Percentiles rank a stretch among this genome's conserved stretches.
Conservation (phyloP, 1,284 basidiomycete genomes). For the Naganishia liquefaciens region DNA sequence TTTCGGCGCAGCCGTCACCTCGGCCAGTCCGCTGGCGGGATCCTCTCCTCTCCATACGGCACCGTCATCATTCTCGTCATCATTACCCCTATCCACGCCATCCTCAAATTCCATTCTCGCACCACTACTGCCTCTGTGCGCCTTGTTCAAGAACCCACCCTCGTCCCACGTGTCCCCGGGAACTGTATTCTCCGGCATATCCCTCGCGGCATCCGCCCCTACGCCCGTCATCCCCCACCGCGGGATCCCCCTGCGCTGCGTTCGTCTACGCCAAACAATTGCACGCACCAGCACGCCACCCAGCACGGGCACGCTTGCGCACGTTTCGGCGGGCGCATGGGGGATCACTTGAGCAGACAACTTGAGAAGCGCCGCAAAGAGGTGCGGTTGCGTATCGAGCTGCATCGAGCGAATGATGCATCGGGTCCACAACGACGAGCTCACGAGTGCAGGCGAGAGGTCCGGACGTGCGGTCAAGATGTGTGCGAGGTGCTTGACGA, state of each 20-base stretch:
- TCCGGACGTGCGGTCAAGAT: conserved; percentile 35
- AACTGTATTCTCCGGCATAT: conserved; percentile 9
- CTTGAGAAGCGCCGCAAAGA: conserved; percentile 16
- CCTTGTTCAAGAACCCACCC: background rate
- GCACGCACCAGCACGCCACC: conserved; percentile 2
- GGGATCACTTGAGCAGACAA: conserved; percentile 13
- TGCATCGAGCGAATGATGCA: background rate
- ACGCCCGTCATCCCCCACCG: conserved; percentile 7
- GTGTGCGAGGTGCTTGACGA: conserved; percentile 28
- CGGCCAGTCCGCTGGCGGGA: background rate
- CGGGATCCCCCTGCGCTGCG: background rate
- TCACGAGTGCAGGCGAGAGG: conserved; percentile 36
- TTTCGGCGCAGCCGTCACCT: conserved; percentile 1
- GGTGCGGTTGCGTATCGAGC: conserved; percentile 11
- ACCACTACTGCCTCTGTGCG: background rate
- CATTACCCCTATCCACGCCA: background rate
- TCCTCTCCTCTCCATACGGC: background rate
- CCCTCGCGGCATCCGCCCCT: background rate
- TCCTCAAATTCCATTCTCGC: background rate
- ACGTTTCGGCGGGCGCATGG: conserved; percentile 2
- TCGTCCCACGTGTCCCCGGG: conserved; percentile 6
- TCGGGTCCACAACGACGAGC: conserved; percentile 18
- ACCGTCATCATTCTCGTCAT: background rate
- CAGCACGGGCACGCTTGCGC: conserved; percentile 1
- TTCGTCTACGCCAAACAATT: conserved; percentile 3